Conservation (phyloP, 768 basidiomycete species). For the Tricholomella constricta region DNA sequence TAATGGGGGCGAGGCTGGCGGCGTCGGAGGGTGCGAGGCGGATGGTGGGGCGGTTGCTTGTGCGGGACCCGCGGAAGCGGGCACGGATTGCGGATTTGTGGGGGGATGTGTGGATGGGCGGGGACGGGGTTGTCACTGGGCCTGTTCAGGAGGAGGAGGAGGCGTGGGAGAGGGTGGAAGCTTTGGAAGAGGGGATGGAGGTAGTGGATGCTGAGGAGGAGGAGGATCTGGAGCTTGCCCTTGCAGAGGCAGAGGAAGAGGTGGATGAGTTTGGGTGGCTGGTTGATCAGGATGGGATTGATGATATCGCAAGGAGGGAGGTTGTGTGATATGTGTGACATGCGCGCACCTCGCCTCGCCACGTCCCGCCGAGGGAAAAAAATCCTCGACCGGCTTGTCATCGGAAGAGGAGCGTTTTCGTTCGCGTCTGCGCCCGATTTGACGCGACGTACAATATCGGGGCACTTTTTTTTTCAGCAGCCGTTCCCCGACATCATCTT, state of each 20-base stretch:
- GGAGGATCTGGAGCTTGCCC: constrained; percentile 13
- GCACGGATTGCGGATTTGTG: constrained; percentile 63
- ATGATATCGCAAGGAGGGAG: constrained; percentile 30
- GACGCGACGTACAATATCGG: too few species aligned
- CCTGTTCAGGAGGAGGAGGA: constrained; percentile 14
- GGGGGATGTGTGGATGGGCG: constrained; percentile 55
- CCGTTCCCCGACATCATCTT: too few species aligned
- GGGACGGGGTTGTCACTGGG: constrained; percentile 13
- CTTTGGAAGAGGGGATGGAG: not conserved
- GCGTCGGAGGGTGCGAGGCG: constrained; percentile 47
- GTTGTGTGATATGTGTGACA: constrained; percentile 30
- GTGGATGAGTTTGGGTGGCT: constrained; percentile 24
- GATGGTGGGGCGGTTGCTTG: constrained; percentile 63
- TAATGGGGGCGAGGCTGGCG: constrained; percentile 39
- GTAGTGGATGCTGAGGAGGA: constrained; percentile 15
- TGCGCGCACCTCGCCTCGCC: too few species aligned
- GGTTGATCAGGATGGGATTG: constrained; percentile 31
- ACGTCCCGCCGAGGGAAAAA: too few species aligned
- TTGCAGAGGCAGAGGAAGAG: constrained; percentile 19
- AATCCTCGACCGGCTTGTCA: too few species aligned
- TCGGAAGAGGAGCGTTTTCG: too few species aligned
- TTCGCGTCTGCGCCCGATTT: too few species aligned
- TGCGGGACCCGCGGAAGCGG: constrained; percentile 69
- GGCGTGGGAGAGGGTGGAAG: constrained; percentile 14
- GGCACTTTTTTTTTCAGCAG: too few species aligned